Evolutionary conservation across 2,329 filamentous ascomycete genomes (phyloP), one percentile per base, ranked within the genome.

Genomic region (Fusarium pseudoanthophilum): DNA sequence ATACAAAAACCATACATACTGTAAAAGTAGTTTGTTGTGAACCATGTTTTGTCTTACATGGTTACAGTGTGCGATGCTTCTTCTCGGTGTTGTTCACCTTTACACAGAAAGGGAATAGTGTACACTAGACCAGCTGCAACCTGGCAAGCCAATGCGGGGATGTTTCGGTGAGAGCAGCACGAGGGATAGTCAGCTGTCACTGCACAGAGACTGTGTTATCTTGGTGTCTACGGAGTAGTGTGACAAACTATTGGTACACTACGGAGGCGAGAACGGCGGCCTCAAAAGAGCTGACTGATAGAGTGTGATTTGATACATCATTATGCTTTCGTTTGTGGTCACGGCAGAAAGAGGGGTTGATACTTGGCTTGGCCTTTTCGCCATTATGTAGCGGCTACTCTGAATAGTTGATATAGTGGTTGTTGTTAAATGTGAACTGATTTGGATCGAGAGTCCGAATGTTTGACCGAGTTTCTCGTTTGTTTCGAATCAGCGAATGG

Each of bases 171-270:
- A 64, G 71, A 51, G 46, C 56, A 59, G 70, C 70, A 72, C 61
- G 70, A 71, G 71, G 70, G 26, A 63, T 42, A 71, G 61, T 71
- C 71, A 71, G 61, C 70, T 73, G 70, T 60, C 58, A 71, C 36
- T 60, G 40, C 53, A 58, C 69, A 49, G 43, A 48, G 30, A 60
- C 53, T 52, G 71, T 71, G 60, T 51, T 57, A 70, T 60, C 36
- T 48, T 63, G 28, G 43, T 60, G 48, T 51, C 43, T 42, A 26
- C 26, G 4, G n/a, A n/a, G n/a, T 26, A 60, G 52, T 43, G 63
- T 36, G 60, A 65, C 55, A 36, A 67, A 49, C 46, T 62, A 67
- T 62, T 67, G 53, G 60, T 46, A 30, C 60, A 70, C 48, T 53
- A 65, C 34, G 37, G 42, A 69, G 32, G 65, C 55, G 36, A 68